Base-by-base conservation (phyloP, 441 rosid genomes). In the Aquilaria agallochum region DNA sequence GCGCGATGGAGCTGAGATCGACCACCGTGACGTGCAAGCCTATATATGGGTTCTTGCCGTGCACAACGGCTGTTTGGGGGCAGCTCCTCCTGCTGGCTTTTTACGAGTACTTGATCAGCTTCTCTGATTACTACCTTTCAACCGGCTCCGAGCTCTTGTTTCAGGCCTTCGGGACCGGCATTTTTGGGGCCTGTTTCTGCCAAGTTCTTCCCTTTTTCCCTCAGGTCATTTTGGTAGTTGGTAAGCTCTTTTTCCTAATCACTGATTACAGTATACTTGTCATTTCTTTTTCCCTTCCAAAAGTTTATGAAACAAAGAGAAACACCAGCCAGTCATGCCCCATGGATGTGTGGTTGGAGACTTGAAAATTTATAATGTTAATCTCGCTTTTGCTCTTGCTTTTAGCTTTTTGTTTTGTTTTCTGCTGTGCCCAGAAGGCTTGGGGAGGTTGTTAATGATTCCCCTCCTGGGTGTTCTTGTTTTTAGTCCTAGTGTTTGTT, bases 131-230 rank as follows among this genome's bases (percentile, higher is more conserved):
- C 1, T 80, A 54, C 40, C 36, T 78, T 13, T 27, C 78, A 0
- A 58, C 59, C 5, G 85, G 85, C 30, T 83, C 88, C 2, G 68
- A 80, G 14, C 74, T 83, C 46, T 83, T 83, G 68, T 77, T 83
- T 15, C 62, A 69, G 50, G 76, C 73, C 78, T 78, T 81, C 56
- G 88, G 85, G 53, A 83, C 83, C 32, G 85, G 82, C 32, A 4
- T 80, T 40, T 80, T 83, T 55, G 84, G 88, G 8, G 85, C 81
- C 51, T 67, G 68, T 58, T 44, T 75, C 56, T 82, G 77, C 75
- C 78, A 79, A n/a, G 13, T 82, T 52, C 74, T 80, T 11, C 80
- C 70, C 53, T 59, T 67, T 11, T 52, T 78, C 61, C 88, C 88
- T 8, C 83, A 78, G 50, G 46, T 78, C 2, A 66, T 66, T 33